Evolutionary conservation across 352 stramenopile genomes (phyloP).

Genomic region (Elongisporangium undulatum): DNA sequence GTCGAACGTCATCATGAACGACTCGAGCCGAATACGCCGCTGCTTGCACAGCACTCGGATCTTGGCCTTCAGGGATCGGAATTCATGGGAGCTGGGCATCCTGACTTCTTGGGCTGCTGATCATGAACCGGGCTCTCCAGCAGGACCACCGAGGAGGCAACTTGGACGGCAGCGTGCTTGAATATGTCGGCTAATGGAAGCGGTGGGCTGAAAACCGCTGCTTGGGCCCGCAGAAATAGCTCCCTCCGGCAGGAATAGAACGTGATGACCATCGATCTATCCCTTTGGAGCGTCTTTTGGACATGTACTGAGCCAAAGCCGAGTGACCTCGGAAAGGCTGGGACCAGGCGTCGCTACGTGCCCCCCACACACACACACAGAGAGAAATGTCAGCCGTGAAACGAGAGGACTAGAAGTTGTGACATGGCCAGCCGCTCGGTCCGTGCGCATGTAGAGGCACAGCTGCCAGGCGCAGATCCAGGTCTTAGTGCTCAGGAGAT

Average conservation of each 20-base stretch:
- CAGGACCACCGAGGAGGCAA: not conserved
- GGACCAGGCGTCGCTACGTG: too few relatives aligned
- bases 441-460: too few relatives aligned
- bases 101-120: not conserved
- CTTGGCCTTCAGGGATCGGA: constrained; percentile 78
- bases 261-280: not conserved
- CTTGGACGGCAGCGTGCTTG: not conserved
- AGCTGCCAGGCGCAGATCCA: too few relatives aligned
- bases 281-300: not conserved
- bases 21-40: constrained; percentile 72
- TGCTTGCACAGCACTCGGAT: constrained; percentile 79
- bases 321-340: too few relatives aligned
- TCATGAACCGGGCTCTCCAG: not conserved
- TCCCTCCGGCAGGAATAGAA: not conserved
- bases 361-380: too few relatives aligned
- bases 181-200: not conserved
- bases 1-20: constrained; percentile 89
- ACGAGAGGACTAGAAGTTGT: too few relatives aligned
- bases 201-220: constrained; percentile 3
- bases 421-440: too few relatives aligned
- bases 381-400: too few relatives aligned
- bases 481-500: too few relatives aligned
- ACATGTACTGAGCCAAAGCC: too few relatives aligned
- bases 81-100: constrained; percentile 73
- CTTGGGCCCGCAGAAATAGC: not conserved